Evolutionary conservation across 139 green algal genomes (phyloP).

Genomic region (Micractinium conductrix): DNA sequence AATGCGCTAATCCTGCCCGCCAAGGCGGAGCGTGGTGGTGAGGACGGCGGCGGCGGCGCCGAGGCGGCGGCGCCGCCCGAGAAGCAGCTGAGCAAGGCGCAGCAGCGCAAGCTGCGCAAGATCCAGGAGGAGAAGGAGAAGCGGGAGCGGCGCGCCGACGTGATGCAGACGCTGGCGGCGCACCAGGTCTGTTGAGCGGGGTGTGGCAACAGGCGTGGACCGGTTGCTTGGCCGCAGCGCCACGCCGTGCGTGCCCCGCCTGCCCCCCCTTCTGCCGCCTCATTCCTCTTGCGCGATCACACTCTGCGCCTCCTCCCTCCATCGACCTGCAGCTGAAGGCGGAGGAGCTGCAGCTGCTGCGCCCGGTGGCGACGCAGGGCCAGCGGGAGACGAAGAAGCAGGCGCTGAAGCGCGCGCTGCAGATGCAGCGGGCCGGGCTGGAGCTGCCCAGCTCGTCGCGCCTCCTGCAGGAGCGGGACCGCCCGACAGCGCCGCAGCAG

Average conservation of each 20-base stretch:
- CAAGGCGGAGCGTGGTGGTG: not conserved
- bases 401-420: conserved; percentile 64
- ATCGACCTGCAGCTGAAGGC: conserved; percentile 18
- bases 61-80: not conserved
- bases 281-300: too few relatives aligned
- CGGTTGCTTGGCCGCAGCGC: too few relatives aligned
- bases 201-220: too few relatives aligned
- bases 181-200: conserved; percentile 46
- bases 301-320: too few relatives aligned
- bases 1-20: conserved; percentile 57
- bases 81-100: conserved; percentile 64
- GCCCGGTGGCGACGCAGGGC: conserved; percentile 62
- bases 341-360: conserved; percentile 55
- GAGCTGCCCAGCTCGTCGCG: conserved; percentile 13
- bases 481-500: not conserved
- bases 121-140: conserved; percentile 73
- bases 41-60: not conserved
- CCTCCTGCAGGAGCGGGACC: conserved; percentile 24
- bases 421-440: conserved; percentile 68
- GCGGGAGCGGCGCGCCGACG: conserved; percentile 44
- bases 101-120: conserved; percentile 78
- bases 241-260: too few relatives aligned
- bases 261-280: too few relatives aligned
- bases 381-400: conserved; percentile 80
- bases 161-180: conserved; percentile 34